Base-by-base conservation (phyloP, 2,329 filamentous ascomycete genomes). In the Fusarium clavum region DNA sequence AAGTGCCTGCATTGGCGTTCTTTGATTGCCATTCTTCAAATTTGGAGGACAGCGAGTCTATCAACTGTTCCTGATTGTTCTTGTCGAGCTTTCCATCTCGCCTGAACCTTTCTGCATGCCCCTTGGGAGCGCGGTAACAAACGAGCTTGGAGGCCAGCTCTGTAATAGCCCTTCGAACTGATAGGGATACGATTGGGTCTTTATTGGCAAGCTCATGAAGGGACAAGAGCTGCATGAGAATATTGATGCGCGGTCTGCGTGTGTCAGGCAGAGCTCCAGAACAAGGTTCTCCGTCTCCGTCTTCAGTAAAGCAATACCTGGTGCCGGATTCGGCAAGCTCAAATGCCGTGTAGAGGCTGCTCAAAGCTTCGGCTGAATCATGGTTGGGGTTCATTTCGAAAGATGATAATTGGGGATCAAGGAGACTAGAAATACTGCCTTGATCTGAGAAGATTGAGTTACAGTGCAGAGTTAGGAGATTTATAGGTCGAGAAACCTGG, bases 301-400 rank as follows among this genome's bases (percentile, higher is more conserved):
- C 14, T 24, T 14, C 6, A 12, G 57, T 41, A 25, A 70, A 24
- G 38, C 67, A 67, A 3, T 10, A 2, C 7, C 55, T 27, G 1
- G 18, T 2, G 14, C 32, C 52, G 14, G 5, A 12, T 6, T 20
- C 25, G 6, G 57, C 25, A 20, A 67, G 47, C 13, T 18, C 11
- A 6, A 69, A 27, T 4, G 53, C 57, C 41, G 55, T 9, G 12
- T 62, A 63, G 10, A 69, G 67, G 16, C 61, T 55, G 22, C 45
- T 45, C 13, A 34, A 8, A 10, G 44, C 25, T 18, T 14, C 25
- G 13, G 22, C 1, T 4, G 45, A 8, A 10, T 13, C 22, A 8
- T 16, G 30, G 8, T 10, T 29, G 14, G n/a, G 6, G 8, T 24
- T 8, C 67, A 61, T 61, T 5, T 48, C n/a, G 16, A 25, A 4